Evolutionary conservation across 2,329 filamentous ascomycete species (phyloP).

Genomic region (Sarocladiaceae sp.): DNA sequence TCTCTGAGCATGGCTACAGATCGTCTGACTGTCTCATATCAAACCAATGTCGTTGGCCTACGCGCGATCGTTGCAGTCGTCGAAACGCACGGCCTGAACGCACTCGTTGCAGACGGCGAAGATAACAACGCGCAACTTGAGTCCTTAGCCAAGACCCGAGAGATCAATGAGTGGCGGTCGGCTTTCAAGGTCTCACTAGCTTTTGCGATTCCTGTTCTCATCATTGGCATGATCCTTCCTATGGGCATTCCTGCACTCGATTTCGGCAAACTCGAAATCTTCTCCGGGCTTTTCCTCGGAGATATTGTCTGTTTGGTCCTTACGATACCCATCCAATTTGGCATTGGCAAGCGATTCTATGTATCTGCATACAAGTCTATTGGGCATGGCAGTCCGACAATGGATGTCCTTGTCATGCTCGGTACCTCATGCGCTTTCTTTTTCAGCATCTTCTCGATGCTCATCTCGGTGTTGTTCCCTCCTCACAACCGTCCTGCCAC

Average conservation of each 20-base stretch:
- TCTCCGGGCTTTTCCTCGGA: constrained; percentile 78
- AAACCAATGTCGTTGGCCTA: constrained; percentile 66
- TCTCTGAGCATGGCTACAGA: constrained; percentile 68
- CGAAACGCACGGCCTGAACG: constrained; percentile 80
- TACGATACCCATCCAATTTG: constrained; percentile 92
- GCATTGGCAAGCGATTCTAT: constrained; percentile 92
- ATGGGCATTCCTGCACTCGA: constrained; percentile 75
- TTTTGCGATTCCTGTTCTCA: constrained; percentile 85
- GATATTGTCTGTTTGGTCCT: constrained; percentile 78
- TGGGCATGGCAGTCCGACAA: constrained; percentile 85
- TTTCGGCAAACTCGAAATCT: constrained; percentile 60
- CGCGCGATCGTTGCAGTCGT: constrained; percentile 75
- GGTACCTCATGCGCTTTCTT: constrained; percentile 95
- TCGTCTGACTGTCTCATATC: constrained; percentile 66
- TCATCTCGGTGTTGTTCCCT: constrained; percentile 67
- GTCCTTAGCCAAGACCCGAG: constrained; percentile 90
- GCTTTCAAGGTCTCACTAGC: constrained; percentile 71
- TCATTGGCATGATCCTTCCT: constrained; percentile 89
- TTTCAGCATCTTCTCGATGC: constrained; percentile 85
- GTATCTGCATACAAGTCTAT: constrained; percentile 87
- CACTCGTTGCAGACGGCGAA: constrained; percentile 80
- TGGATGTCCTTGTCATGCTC: constrained; percentile 93
- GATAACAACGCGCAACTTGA: constrained; percentile 97
- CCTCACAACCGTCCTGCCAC: constrained; percentile 78
- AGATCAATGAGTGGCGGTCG: constrained; percentile 86